phyloP scores from a whole-genome alignment of 2,329 filamentous ascomycete genomes.

The Colletotrichum acutatum region DNA sequence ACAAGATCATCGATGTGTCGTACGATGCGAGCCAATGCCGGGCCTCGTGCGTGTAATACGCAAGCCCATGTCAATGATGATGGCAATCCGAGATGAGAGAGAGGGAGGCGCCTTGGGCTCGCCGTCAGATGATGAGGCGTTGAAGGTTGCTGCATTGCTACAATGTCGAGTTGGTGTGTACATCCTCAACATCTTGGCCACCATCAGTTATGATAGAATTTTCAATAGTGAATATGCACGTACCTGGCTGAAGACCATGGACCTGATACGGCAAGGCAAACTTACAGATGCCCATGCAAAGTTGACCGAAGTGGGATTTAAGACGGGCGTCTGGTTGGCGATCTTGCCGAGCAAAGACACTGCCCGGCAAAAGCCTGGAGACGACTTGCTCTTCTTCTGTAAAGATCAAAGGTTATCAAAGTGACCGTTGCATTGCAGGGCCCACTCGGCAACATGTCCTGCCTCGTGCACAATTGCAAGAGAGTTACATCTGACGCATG shows the following conservation, averaged over 20 bases:
- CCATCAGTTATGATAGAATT: slow-evolving; percentile 29
- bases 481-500: slow-evolving; percentile 22
- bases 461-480: background rate
- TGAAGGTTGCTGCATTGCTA: slow-evolving; percentile 15
- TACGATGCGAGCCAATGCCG: slow-evolving; percentile 25
- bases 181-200: slow-evolving; percentile 23
- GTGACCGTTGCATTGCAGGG: slow-evolving; percentile 12
- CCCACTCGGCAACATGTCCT: background rate
- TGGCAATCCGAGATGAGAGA: background rate
- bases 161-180: slow-evolving; percentile 25
- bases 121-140: slow-evolving; percentile 30
- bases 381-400: background rate
- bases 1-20: slow-evolving; percentile 26
- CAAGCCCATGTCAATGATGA: background rate
- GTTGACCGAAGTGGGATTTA: background rate
- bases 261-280: slow-evolving; percentile 19
- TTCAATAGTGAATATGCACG: slow-evolving; percentile 11
- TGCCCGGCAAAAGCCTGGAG: background rate
- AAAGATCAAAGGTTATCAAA: background rate
- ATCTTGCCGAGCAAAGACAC: background rate
- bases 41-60: slow-evolving; percentile 12
- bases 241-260: slow-evolving; percentile 33
- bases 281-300: slow-evolving; percentile 10
- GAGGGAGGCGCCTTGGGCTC: background rate
- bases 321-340: slow-evolving; percentile 6